Evolutionary conservation across 164 flowering plant genomes (phyloP).

Genomic region (Saururus chinensis): DNA sequence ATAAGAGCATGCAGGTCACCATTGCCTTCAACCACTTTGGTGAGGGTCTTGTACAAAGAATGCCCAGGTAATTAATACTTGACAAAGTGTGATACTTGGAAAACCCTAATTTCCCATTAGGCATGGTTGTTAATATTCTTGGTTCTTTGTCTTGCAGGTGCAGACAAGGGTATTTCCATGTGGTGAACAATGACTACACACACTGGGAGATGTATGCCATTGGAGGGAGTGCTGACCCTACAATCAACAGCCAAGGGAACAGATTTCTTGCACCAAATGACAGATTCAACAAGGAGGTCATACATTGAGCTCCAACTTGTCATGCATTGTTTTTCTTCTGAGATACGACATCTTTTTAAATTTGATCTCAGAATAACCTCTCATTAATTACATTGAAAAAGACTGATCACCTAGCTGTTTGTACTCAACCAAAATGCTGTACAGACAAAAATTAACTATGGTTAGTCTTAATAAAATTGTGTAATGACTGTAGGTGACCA

Average conservation of each 20-base stretch:
- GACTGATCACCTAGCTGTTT: no score
- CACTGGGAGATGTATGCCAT: conserved; percentile 85
- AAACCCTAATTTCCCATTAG: no score
- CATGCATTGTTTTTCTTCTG: background rate
- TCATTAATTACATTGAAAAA: no score
- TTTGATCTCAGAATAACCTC: background rate
- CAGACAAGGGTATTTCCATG: conserved; percentile 70
- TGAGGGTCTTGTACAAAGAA: conserved; percentile 65
- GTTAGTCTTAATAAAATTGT: background rate
- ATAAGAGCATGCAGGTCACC: conserved; percentile 72
- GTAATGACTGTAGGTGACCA: conserved; percentile 39
- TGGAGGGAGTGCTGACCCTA: conserved; percentile 76
- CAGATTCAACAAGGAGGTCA: conserved; percentile 45
- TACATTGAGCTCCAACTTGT: background rate
- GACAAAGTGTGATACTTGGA: no score
- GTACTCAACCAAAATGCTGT: no score
- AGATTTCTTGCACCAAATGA: conserved; percentile 61
- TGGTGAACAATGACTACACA: conserved; percentile 79
- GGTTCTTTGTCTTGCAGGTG: conserved; percentile 30
- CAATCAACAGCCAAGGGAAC: conserved; percentile 79
- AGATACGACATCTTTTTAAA: background rate
- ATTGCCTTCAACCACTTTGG: conserved; percentile 82
- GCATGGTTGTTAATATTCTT: no score
- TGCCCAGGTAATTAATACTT: conserved; percentile 47
- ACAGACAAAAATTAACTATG: no score